These are phyloP conservation scores for Grosmannia clavigera DNA, from an alignment of 2,329 filamentous ascomycete genomes.

Conservation along the genomic window DNA sequence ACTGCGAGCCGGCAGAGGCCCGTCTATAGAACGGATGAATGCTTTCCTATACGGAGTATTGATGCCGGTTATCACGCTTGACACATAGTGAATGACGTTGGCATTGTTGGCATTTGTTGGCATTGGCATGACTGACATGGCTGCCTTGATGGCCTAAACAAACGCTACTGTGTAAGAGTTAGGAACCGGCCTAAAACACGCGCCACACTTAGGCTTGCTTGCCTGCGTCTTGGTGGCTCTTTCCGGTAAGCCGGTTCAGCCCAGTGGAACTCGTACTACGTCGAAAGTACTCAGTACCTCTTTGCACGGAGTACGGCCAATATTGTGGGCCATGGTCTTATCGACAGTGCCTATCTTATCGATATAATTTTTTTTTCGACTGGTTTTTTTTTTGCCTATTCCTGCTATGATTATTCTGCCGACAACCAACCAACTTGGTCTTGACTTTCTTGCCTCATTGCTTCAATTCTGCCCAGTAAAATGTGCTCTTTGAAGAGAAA, in stretches of 20 bases:
- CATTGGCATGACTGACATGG: background rate
- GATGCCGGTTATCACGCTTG: background rate
- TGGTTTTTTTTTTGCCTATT: background rate
- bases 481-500: slow-evolving; percentile 14
- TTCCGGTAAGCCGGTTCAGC: background rate
- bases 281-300: too few relatives aligned
- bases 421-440: background rate
- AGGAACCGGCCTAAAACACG: background rate
- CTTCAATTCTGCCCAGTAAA: background rate
- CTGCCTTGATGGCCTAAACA: background rate
- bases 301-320: too few relatives aligned
- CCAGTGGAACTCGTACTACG: background rate
- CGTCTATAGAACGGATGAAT: background rate
- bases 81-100: background rate
- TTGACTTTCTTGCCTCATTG: background rate
- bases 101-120: background rate
- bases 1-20: background rate
- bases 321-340: background rate
- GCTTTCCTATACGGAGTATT: background rate
- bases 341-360: slow-evolving; percentile 3
- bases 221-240: background rate
- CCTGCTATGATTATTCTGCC: background rate
- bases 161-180: background rate
- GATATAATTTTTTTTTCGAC: background rate
- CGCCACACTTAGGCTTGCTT: background rate